Evolutionary conservation across 306 rosid genomes (phyloP), one percentile per base, ranked within the genome.

Genomic region (Cucurbita maxima): DNA sequence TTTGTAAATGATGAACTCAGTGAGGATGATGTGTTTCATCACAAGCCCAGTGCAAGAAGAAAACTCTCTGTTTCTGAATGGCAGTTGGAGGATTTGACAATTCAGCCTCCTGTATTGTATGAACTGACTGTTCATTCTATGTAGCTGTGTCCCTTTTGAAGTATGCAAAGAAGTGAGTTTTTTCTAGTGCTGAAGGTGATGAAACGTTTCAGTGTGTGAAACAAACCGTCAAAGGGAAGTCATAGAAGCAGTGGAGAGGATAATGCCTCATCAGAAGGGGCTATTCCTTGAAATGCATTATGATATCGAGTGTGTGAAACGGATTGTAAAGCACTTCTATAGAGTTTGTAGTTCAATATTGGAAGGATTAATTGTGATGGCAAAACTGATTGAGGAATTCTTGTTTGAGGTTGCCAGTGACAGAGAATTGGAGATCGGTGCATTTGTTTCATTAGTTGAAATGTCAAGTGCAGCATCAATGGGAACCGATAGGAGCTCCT

Each of bases 201-300:
- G 85, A 67, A 36, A 75, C 25, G n/a, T 51, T 59, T 12, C 84
- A 14, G 61, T 48, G 4, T 45, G 61, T 53, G 75, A 37, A 76
- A 80, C 75, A 74, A 80, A 73, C 41, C 53, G 68, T 10, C 80
- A 74, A 11, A 79, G 82, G 76, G 89, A 87, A 71, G 75, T 83
- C 77, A 75, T 87, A 10, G 89, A 87, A 76, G 88, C 82, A 18
- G 81, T 83, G 57, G 84, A 83, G 85, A 83, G 82, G 83, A 77
- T 85, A 58, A 60, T 87, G 73, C 87, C 88, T 22, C 52, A 50
- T 58, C 81, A 82, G 10, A n/a, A 16, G 30, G 79, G 85, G 20
- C 74, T 78, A 10, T 19, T 82, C 40, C 73, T 82, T 1, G 84
- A 81, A 61, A 76, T 57, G 50, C 76, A 76, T 56, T 81, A 79